Percentiles rank a stretch among this genome's conserved stretches.
These are phyloP conservation scores for Populus euphratica DNA, from an alignment of 345 rosid genomes.

Conservation along the genomic window DNA sequence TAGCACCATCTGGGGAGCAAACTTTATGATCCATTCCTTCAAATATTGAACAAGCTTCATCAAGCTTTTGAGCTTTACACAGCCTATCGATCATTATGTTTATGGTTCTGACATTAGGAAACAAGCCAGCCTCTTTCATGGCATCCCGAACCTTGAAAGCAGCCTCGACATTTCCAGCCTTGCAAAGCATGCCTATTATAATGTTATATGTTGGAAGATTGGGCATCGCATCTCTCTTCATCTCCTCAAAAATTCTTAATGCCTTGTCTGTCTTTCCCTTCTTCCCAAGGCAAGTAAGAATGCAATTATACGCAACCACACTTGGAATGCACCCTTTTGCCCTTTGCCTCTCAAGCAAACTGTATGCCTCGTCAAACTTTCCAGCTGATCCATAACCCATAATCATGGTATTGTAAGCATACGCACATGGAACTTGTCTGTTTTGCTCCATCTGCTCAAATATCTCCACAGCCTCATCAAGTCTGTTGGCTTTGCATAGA, in stretches of 20 bases:
- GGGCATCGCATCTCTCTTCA: slow-evolving; percentile 83
- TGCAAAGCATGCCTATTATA: slow-evolving; percentile 79
- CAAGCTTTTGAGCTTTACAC: slow-evolving; percentile 81
- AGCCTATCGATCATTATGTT: slow-evolving; percentile 93
- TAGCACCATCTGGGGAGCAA: slow-evolving; percentile 71
- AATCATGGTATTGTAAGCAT: slow-evolving; percentile 93
- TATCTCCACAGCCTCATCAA: slow-evolving; percentile 77
- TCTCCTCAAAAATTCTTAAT: slow-evolving; percentile 64
- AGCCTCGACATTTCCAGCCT: slow-evolving; percentile 58
- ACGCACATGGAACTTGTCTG: slow-evolving; percentile 72
- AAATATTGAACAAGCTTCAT: slow-evolving; percentile 75
- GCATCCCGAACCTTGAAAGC: slow-evolving; percentile 71
- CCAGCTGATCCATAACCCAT: slow-evolving; percentile 94
- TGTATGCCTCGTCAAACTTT: slow-evolving; percentile 73
- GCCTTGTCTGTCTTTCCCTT: slow-evolving; percentile 64
- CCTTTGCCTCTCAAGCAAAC: slow-evolving; percentile 75
- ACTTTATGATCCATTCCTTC: slow-evolving; percentile 69
- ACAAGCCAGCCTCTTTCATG: slow-evolving; percentile 79
- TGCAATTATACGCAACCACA: slow-evolving; percentile 80
- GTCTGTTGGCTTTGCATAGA: slow-evolving; percentile 73
- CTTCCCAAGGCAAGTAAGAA: slow-evolving; percentile 84
- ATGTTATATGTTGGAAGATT: slow-evolving; percentile 71
- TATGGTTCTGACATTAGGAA: slow-evolving; percentile 75
- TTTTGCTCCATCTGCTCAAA: slow-evolving; percentile 74
- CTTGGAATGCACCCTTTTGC: slow-evolving; percentile 88